Percentiles rank a stretch among this genome's conserved stretches.
phyloP scores from a whole-genome alignment of 2,329 filamentous ascomycete genomes.

The Botryotinia convoluta region DNA sequence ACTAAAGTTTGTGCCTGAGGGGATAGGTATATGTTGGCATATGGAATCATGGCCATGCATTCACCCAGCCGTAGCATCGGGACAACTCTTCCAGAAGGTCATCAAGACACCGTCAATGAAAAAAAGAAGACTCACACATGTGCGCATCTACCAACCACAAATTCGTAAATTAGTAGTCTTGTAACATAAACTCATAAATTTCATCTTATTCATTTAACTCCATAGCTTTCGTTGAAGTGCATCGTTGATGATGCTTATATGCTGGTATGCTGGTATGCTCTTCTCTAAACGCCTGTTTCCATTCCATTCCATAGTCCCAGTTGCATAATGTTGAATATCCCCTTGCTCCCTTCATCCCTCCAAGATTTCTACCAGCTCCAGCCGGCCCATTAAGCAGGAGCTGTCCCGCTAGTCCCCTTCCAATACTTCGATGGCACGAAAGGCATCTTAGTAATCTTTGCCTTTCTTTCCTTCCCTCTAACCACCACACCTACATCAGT shows the following conservation, averaged over 20 bases:
- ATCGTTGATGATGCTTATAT: neutral
- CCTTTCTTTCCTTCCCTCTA: constrained; percentile 64
- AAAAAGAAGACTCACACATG: neutral
- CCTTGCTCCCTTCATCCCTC: neutral
- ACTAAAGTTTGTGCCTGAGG: neutral
- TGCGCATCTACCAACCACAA: neutral
- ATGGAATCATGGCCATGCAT: neutral
- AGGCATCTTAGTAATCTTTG: constrained; percentile 67
- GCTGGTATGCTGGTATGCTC: neutral
- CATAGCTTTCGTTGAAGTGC: neutral
- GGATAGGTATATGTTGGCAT: neutral
- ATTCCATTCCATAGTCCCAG: neutral
- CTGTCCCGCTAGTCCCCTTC: constrained; percentile 28
- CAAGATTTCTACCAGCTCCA: neutral
- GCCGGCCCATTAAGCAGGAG: constrained; percentile 3
- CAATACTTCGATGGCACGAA: constrained; percentile 67
- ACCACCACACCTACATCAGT: constrained; percentile 65
- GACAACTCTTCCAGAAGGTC: neutral
- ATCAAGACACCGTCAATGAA: neutral
- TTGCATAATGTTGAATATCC: constrained; percentile 1
- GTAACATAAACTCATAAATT: neutral
- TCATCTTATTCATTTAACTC: constrained; percentile 5
- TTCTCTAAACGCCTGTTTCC: neutral
- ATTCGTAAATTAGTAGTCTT: neutral
- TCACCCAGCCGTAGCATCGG: neutral